Percentiles rank a stretch among this genome's conserved stretches.
These are phyloP conservation scores for Fomitopsis serialis DNA, from an alignment of 768 basidiomycete genomes.

Conservation along the genomic window DNA sequence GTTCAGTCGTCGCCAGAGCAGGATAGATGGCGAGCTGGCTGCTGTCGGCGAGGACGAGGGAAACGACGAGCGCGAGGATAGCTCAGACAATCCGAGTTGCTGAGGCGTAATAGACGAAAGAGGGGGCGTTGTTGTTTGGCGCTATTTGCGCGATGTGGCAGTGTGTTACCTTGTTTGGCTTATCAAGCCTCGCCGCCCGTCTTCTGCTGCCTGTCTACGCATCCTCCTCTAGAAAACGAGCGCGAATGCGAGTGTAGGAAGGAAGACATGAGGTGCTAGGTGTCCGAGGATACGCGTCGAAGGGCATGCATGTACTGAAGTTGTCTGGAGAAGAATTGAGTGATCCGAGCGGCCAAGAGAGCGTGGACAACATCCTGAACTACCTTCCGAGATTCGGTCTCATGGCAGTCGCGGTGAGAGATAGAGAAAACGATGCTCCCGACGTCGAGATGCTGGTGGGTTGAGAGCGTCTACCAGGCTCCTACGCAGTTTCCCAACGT, in stretches of 20 bases:
- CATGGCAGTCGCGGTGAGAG: no score
- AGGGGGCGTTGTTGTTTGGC: slow-evolving; percentile 1
- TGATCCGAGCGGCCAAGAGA: neutral
- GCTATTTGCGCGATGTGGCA: slow-evolving; percentile 4
- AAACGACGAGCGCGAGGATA: neutral
- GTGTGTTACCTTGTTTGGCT: neutral
- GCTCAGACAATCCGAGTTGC: neutral
- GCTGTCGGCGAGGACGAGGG: neutral
- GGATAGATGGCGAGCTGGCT: neutral
- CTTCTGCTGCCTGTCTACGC: slow-evolving; percentile 1
- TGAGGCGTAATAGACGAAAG: neutral
- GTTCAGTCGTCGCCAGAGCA: neutral
- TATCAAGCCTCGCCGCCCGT: slow-evolving; percentile 1
- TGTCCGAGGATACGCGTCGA: neutral
- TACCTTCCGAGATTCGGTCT: neutral
- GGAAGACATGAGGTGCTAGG: neutral
- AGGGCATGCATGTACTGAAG: neutral
- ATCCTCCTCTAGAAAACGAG: neutral
- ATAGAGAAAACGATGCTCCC: no score
- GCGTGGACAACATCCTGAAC: neutral
- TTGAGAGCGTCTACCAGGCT: no score
- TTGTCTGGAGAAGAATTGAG: neutral
- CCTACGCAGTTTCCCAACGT: no score
- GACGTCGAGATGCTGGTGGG: no score
- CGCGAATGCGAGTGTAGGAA: neutral